These are phyloP conservation scores for Periconia macrospinosa DNA, from an alignment of 2,329 filamentous ascomycete genomes.

Conservation along the genomic window DNA sequence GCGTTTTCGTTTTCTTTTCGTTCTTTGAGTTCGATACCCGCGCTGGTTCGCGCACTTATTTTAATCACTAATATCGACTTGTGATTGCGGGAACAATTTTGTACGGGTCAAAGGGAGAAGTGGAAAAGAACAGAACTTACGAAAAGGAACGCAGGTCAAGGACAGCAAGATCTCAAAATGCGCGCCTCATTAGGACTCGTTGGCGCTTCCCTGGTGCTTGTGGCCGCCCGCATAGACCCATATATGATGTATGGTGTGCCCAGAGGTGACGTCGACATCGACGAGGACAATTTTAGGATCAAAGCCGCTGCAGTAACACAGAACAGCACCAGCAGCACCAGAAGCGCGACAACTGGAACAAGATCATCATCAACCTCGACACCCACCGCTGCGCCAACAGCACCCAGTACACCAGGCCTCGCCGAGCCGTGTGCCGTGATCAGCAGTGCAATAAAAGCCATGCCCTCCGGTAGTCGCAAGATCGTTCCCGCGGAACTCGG, in stretches of 20 bases:
- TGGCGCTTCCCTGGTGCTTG: conserved; percentile 21
- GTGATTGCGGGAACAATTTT: neutral
- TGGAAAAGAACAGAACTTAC: neutral
- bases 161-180: conserved; percentile 14
- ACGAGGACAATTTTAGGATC: conserved; percentile 27
- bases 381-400: conserved; percentile 14
- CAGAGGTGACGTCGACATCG: conserved; percentile 26
- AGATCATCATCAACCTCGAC: conserved; percentile 14
- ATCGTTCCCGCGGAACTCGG: conserved; percentile 38
- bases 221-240: conserved; percentile 23
- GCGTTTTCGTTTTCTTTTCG: conserved; percentile 1
- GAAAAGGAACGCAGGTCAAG: neutral
- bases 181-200: conserved; percentile 21
- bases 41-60: conserved; percentile 12
- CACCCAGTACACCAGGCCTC: conserved; percentile 16
- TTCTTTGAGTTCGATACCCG: conserved; percentile 3
- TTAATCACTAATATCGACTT: conserved; percentile 14
- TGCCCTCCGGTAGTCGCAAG: conserved; percentile 28
- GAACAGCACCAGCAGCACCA: conserved; percentile 12
- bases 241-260: conserved; percentile 39
- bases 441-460: conserved; percentile 26
- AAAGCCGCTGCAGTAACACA: conserved; percentile 19
- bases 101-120: neutral
- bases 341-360: conserved; percentile 14
- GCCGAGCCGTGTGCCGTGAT: conserved; percentile 38